Percentiles rank a stretch among this genome's conserved stretches.
Conservation (phyloP, 2,329 filamentous ascomycete species). For the Beauveria pseudobassiana region DNA sequence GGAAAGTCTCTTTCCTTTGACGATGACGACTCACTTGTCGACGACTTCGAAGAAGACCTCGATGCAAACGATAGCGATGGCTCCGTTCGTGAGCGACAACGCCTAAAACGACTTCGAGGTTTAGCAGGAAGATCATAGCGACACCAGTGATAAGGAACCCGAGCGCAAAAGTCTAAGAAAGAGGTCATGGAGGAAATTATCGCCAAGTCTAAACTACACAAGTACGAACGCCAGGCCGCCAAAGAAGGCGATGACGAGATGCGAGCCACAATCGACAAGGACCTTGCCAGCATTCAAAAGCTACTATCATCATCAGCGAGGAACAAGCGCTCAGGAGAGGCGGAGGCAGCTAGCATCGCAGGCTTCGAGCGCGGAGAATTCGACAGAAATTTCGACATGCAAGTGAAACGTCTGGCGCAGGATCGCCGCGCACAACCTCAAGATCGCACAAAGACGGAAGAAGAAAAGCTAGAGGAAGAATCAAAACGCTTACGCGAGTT, state of each 20-base stretch:
- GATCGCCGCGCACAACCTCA: constrained; percentile 81
- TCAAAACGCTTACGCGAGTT: constrained; percentile 69
- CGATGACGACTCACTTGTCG: constrained; percentile 43
- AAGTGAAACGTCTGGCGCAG: constrained; percentile 72
- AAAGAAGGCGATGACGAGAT: constrained; percentile 93
- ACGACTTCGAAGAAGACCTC: constrained; percentile 75
- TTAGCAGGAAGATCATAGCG: constrained; percentile 39
- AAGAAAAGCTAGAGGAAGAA: constrained; percentile 74
- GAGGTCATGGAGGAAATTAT: constrained; percentile 98
- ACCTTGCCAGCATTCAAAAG: constrained; percentile 66
- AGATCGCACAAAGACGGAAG: constrained; percentile 83
- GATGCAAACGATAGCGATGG: constrained; percentile 51
- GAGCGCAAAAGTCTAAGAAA: constrained; percentile 90
- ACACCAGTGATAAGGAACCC: constrained; percentile 50
- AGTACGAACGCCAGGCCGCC: constrained; percentile 83
- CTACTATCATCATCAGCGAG: constrained; percentile 50
- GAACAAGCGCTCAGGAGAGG: constrained; percentile 26
- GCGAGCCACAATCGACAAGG: constrained; percentile 75
- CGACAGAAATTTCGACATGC: constrained; percentile 81
- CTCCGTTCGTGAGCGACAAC: constrained; percentile 45
- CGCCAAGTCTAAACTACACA: constrained; percentile 91
- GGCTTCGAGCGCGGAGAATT: constrained; percentile 59
- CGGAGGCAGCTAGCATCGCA: constrained; percentile 26
- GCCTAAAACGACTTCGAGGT: constrained; percentile 48
- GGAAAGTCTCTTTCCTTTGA: constrained; percentile 67